Evolutionary conservation across 495 filamentous ascomycete species (phyloP), one percentile per base, ranked within the genome.

Genomic region (Podospora australis): DNA sequence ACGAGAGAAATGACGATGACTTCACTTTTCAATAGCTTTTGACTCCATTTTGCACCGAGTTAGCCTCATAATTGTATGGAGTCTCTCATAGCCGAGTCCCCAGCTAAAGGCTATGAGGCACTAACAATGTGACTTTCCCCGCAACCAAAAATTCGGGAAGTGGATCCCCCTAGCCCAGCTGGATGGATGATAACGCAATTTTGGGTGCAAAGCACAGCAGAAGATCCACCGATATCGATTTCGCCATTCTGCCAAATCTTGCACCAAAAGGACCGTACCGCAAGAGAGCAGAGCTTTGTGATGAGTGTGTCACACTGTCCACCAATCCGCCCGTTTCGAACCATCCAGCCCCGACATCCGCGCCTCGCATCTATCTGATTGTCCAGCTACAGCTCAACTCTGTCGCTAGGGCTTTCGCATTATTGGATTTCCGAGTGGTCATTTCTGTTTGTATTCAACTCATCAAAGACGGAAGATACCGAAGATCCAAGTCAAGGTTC

Each of bases 171-270:
- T 23, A 45, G 52, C 53, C 54, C 54, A 32, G 32, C 32, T 32
- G 36, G 40, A 36, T 50, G 39, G 50, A 45, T 54, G 58, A 66
- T 64, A 62, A 64, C 63, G 63, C 63, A 53, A 64, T 66, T 62
- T 48, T 41, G 53, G 53, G 60, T 35, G 46, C 36, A 62, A 66
- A 64, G 60, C 53, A 59, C 26, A 59, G 53, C 58, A 60, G 53
- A 44, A 36, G 47, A 46, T 49, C 59, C 59, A 54, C 57, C 35
- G 17, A 38, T 10, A 21, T 30, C 44, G 60, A 63, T 63, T 55
- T 61, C 60, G 60, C 62, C 62, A 65, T 65, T 50, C 39, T 57
- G 48, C 50, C 38, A 41, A 42, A 8, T 48, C 46, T 63, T 63
- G 57, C 59, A 60, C 46, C 44, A 53, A 44, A 22, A 6, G 26